Base-by-base conservation (phyloP, 805 yeast species). In the Metschnikowia amazonensis region DNA sequence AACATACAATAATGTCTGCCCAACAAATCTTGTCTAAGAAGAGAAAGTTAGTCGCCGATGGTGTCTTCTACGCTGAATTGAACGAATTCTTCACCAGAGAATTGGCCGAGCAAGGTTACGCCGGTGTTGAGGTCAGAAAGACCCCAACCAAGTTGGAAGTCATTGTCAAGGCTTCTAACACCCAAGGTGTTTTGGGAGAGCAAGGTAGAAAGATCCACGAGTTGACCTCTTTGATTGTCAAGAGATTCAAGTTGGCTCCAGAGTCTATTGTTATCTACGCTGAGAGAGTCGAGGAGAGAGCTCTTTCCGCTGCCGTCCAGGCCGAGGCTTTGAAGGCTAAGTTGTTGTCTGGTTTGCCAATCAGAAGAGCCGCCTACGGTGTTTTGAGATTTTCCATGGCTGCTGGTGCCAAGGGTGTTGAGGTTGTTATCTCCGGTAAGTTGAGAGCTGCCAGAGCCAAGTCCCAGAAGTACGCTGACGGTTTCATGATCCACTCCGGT, bases 401-500 rank as follows among this genome's bases (percentile, higher is more conserved):
- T 77, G 89, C 97, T 60, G 99, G 99, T 79, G 99, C 99, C 73
- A 94, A 94, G 88, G 99, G 99, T 90, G 97, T 95, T 71, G 99
- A 94, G 83, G 99, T 94, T 75, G 98, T 94, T 66, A 87, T 94
- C 71, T 89, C 97, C 64, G 99, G 99, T 85, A 94, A 94, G 81
- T 86, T 95, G 75, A 89, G 97, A 82, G 99, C 97, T 78, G 99
- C 98, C 69, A 89, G 99, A 84, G 99, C 99, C 69, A 94, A 94
- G 87, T 84, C 97, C 69, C 95, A 94, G 96, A 94, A 94, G 81
- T 94, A 92, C 85, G 86, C 94, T 73, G 98, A 92, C 75, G 99
- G 99, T 83, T 94, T 94, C 96, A 88, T 94, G 94, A 94, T 94
- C 84, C 99, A 94, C 94, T 89, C 97, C 69, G 99, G 99, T 88